Evolutionary conservation across 83 land plant genomes (phyloP), one percentile per base, ranked within the genome.

Genomic region (Picea mariana): DNA sequence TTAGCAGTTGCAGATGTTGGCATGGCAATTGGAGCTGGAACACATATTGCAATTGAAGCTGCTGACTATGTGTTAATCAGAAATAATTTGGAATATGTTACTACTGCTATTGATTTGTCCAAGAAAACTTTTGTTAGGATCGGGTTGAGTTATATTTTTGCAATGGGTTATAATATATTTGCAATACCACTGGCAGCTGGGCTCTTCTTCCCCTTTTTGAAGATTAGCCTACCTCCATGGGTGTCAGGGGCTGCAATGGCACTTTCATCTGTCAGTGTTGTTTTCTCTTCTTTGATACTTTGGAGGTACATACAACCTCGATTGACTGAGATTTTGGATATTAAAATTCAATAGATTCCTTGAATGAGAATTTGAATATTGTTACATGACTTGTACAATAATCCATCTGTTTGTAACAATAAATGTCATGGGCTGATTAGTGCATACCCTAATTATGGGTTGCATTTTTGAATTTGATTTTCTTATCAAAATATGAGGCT

Each of bases 201-300:
- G 0, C 89, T 88, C 13, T 83, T 97, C 79, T 97, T 87, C 68
- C 98, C 99, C 1, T 81, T 76, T 67, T 71, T 89, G 3, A 82
- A 86, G 59, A 40, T 95, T 31, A 80, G 86, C 67, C 82, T 97
- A 82, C 99, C 99, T 0, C 99, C 99, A 12, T 97, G 98, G 99
- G 90, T 91, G 68, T 96, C 98, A 21, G 95, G 99, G 24, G 98
- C 93, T 9, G 93, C 95, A 67, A 97, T 97, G 99, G 99, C 97
- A 3, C 83, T 90, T 69, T 97, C 98, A 11, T 97, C 98, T 47
- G 94, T 97, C 11, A 95, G 90, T 81, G 99, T 97, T 81, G 97
- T 97, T 0, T 92, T 94, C 82, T 97, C 98, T 55, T 95, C 99
- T 80, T 87, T 97, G 86, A 82, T 95, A 61, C 84, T 97, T 79